Conservation (phyloP, 2,329 filamentous ascomycete genomes). For the Pestalotiopsis sp. region DNA sequence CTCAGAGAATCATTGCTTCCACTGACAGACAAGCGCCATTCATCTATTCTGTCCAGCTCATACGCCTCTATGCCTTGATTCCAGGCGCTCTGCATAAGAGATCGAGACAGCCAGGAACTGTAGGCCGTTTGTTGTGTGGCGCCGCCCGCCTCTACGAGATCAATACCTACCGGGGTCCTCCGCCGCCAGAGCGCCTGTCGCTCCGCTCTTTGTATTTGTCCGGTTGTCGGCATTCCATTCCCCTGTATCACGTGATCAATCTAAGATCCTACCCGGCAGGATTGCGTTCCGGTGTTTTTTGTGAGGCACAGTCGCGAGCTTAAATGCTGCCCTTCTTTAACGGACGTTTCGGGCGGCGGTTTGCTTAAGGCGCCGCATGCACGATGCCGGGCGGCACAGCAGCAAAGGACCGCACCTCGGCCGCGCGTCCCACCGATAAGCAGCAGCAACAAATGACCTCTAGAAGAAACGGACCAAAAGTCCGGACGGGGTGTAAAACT, state of each 20-base stretch:
- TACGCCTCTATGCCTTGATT: no score
- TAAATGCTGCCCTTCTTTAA: neutral
- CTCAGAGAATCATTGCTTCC: no score
- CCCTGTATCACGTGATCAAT: neutral
- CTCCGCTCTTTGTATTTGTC: neutral
- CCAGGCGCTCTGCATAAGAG: no score
- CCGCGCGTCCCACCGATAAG: neutral
- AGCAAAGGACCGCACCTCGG: neutral
- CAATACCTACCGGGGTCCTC: no score
- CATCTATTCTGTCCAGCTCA: no score
- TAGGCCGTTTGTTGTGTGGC: no score
- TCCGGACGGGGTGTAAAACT: conserved; percentile 41
- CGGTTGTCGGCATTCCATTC: neutral
- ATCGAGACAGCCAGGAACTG: no score
- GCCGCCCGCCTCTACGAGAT: no score
- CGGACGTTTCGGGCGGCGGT: neutral
- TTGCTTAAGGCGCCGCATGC: neutral
- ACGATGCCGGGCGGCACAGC: neutral
- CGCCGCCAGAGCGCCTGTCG: no score
- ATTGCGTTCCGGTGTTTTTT: neutral
- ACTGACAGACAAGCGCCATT: no score
- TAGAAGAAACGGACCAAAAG: conserved; percentile 40
- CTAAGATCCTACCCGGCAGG: neutral
- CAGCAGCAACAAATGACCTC: conserved; percentile 23
- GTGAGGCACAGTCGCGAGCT: neutral